A percentile compares a stretch with the other conserved stretches of the same genome.
These are phyloP conservation scores for Chionographis japonica DNA, from an alignment of 106 monocot genomes.

Conservation along the genomic window DNA sequence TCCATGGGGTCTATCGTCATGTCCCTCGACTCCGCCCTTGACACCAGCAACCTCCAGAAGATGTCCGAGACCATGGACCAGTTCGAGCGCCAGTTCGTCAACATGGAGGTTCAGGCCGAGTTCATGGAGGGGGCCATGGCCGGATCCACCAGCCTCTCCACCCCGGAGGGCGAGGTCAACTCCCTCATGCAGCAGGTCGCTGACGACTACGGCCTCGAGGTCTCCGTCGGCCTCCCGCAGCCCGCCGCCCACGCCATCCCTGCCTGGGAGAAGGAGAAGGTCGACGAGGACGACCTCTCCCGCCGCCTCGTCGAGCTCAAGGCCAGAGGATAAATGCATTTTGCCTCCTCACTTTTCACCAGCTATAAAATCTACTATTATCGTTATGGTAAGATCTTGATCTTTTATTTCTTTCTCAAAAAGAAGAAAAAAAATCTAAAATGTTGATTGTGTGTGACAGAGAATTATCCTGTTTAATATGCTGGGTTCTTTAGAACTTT, in stretches of 20 bases:
- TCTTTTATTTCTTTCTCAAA: too few species aligned
- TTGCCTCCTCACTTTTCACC: too few species aligned
- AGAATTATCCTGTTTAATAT: too few species aligned
- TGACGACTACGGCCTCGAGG: constrained; percentile 56
- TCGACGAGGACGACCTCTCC: constrained; percentile 33
- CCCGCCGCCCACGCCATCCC: constrained; percentile 26
- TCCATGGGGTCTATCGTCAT: constrained; percentile 30
- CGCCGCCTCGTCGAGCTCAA: constrained; percentile 28
- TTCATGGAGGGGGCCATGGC: constrained; percentile 48
- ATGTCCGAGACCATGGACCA: constrained; percentile 42
- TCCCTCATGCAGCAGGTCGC: constrained; percentile 58
- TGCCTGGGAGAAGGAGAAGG: constrained; percentile 26
- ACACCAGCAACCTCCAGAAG: constrained; percentile 32
- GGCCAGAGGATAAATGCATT: constrained; percentile 16
- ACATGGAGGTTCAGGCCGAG: constrained; percentile 44
- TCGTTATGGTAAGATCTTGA: too few species aligned
- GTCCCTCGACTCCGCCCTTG: constrained; percentile 29
- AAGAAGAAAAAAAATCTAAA: too few species aligned
- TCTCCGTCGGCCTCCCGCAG: constrained; percentile 28
- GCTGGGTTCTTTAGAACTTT: too few species aligned
- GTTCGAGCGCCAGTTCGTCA: constrained; percentile 38
- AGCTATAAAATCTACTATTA: too few species aligned
- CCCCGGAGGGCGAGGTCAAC: constrained; percentile 44
- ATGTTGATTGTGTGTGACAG: too few species aligned
- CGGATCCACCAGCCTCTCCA: constrained; percentile 28